Base-by-base conservation (phyloP, 441 rosid species). In the Mallotus repandus region DNA sequence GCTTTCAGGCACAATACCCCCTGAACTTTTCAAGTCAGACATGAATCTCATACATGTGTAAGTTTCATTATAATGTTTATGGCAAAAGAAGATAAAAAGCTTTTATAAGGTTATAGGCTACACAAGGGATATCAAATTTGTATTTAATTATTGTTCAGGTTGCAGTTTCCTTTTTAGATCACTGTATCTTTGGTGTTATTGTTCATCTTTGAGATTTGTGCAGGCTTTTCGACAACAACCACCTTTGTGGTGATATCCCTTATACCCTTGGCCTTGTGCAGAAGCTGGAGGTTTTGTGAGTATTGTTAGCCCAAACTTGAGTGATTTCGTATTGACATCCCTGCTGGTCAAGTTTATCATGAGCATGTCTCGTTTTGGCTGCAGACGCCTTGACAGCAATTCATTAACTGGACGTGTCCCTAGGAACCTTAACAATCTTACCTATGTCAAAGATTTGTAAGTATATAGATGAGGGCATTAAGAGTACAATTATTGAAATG, bases 341-440 rank as follows among this genome's bases (percentile, higher is more conserved):
- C 7, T 50, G 43, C 41, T 49, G 12, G 18, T 62, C n/a, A 43
- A 25, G 48, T 63, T 80, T 75, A 54, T 49, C 18, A 54, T 41
- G 53, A 1, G 9, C 29, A 43, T 41, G 19, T 63, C 22, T 73
- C 5, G 4, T 75, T 68, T 74, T 58, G 72, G 32, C 61, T 73
- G 35, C 86, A 96, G 98, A 41, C 91, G 97, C 32, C 79, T 96
- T 54, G 97, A 91, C 67, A 72, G 85, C 81, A 96, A 96, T 71
- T 68, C 18, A 52, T 72, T 93, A 14, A 74, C 4, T 18, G 93
- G 90, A 38, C 10, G 62, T 65, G 81, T 89, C 61, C 96, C 98
- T 56, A 48, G 69, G 61, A 85, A 69, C 75, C 77, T 93, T 76
- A 85, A 75, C 83, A 84, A 84, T 77, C 97, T 88, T 73, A 79